Conservation (phyloP, 1,284 basidiomycete species). For the Ganoderma boninense region DNA sequence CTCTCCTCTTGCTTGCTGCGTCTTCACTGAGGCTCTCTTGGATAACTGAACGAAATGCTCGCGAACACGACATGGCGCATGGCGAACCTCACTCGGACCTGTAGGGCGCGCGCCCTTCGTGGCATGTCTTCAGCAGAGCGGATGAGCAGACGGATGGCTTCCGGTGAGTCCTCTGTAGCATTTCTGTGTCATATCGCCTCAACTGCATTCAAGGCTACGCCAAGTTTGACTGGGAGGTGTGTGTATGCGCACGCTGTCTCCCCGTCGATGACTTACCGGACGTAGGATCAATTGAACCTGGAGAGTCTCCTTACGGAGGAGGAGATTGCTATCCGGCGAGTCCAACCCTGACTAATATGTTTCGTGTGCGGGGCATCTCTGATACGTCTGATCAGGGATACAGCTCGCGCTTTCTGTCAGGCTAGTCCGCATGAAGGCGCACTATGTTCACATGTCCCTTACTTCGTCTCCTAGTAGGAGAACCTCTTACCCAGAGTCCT, state of each 20-base stretch:
- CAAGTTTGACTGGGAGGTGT: conserved; percentile 77
- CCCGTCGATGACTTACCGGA: neutral
- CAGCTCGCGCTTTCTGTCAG: conserved; percentile 87
- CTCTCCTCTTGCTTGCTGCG: neutral
- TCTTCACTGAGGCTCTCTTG: neutral
- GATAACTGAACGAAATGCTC: conserved; percentile 12
- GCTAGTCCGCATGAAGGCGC: conserved; percentile 44
- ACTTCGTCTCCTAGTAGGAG: conserved; percentile 57
- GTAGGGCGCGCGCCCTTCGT: neutral
- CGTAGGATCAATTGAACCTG: conserved; percentile 81
- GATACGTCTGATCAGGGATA: conserved; percentile 62
- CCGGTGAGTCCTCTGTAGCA: conserved; percentile 15
- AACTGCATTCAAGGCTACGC: conserved; percentile 49
- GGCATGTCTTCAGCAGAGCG: neutral
- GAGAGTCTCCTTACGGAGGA: conserved; percentile 89
- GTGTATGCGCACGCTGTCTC: conserved; percentile 12
- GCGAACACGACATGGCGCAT: neutral
- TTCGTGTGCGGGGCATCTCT: conserved; percentile 6
- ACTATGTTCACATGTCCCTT: neutral
- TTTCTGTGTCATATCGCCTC: neutral
- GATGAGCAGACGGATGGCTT: conserved; percentile 23
- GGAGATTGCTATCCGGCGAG: conserved; percentile 88
- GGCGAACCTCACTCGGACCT: neutral
- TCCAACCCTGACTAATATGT: conserved; percentile 20
- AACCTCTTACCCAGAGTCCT: conserved; percentile 85